phyloP scores from a whole-genome alignment of 2,329 filamentous ascomycete genomes.

The Penicillium corylophilum region DNA sequence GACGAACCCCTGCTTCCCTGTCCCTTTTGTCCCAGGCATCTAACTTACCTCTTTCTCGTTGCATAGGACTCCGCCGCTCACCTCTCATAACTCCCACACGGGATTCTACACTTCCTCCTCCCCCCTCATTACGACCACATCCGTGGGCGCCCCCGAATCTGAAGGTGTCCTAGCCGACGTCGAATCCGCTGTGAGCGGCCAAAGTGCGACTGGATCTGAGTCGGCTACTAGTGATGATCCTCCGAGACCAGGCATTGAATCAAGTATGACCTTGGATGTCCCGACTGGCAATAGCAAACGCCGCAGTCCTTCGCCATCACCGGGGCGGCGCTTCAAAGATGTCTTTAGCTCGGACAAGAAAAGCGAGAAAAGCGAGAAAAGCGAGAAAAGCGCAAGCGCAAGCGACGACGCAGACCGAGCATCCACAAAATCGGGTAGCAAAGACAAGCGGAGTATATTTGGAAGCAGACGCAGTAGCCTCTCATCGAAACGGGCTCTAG shows the following conservation, averaged over 20 bases:
- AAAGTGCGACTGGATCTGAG: constrained; percentile 39
- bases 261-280: constrained; percentile 31
- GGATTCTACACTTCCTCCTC: constrained; percentile 69
- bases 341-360: constrained; percentile 57
- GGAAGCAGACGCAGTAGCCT: constrained; percentile 37
- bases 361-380: constrained; percentile 23
- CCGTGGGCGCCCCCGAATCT: constrained; percentile 43
- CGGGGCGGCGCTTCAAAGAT: constrained; percentile 68
- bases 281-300: constrained; percentile 44
- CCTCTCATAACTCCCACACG: constrained; percentile 63
- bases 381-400: constrained; percentile 46
- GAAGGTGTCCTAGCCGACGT: constrained; percentile 28
- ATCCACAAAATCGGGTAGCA: constrained; percentile 43
- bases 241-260: constrained; percentile 27
- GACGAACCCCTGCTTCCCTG: constrained; percentile 4
- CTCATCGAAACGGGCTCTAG: constrained; percentile 32
- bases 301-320: constrained; percentile 70
- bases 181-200: constrained; percentile 30
- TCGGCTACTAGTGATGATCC: constrained; percentile 42
- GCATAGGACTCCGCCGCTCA: constrained; percentile 47
- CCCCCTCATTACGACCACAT: constrained; percentile 61
- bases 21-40: background rate
- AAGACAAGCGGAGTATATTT: constrained; percentile 41
- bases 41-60: constrained; percentile 24
- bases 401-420: constrained; percentile 51